These are phyloP conservation scores for Ophiocytium majus DNA, from an alignment of 352 stramenopile genomes.

Conservation along the genomic window DNA sequence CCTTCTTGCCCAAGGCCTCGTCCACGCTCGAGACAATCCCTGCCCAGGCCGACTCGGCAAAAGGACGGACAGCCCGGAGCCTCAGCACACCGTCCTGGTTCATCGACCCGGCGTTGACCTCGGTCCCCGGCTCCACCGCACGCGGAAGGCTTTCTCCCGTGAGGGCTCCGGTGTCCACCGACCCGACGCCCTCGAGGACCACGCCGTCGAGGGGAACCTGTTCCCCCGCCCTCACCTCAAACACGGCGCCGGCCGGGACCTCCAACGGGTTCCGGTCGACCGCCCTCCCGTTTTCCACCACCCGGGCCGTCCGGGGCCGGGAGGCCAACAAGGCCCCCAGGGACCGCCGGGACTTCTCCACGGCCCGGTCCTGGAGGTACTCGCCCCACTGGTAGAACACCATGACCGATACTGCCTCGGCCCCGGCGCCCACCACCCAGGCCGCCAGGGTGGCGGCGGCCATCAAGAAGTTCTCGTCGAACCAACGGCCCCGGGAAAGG, in stretches of 20 bases:
- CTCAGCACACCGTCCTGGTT: neutral
- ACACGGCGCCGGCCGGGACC: neutral
- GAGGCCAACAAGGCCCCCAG: neutral
- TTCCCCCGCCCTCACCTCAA: neutral
- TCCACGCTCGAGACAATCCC: neutral
- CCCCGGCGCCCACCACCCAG: neutral
- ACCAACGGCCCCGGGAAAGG: neutral
- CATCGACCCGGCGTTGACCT: neutral
- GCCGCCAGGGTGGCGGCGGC: neutral
- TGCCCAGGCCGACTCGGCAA: neutral
- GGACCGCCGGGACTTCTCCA: neutral
- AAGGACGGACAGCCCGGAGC: neutral
- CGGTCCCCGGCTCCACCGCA: neutral
- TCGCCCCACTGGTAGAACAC: neutral
- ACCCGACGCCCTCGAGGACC: neutral
- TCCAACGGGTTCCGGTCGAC: neutral
- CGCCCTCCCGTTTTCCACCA: neutral
- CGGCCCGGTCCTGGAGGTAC: neutral
- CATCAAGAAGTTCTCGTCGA: neutral
- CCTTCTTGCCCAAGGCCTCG: neutral
- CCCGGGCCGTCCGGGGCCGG: neutral
- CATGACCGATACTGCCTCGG: neutral
- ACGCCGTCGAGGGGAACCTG: neutral
- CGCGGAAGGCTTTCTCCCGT: neutral
- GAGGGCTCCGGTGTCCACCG: neutral